Conservation (phyloP, 495 filamentous ascomycete genomes). For the Penicillium crystallinum region DNA sequence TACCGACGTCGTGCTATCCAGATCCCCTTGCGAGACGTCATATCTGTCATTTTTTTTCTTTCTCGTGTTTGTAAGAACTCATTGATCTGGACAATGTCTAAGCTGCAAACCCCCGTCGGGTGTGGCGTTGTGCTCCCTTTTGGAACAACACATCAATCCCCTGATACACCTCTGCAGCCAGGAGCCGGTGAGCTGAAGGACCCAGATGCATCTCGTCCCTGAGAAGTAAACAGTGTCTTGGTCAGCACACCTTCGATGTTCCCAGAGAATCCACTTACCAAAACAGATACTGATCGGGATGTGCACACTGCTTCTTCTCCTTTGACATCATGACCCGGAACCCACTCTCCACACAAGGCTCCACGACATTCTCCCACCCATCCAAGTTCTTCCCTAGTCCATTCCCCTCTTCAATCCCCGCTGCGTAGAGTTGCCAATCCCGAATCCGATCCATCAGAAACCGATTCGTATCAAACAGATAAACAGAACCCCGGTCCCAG, state of each 20-base stretch:
- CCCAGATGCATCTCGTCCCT: conserved; percentile 53
- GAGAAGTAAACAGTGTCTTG: conserved; percentile 1
- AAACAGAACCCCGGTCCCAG: conserved; percentile 42
- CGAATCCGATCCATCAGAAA: conserved; percentile 48
- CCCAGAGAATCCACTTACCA: conserved; percentile 39
- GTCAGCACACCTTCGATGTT: no score
- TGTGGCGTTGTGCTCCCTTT: conserved; percentile 8
- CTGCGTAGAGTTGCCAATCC: conserved; percentile 39
- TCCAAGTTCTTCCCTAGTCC: conserved; percentile 37
- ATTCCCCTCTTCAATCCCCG: conserved; percentile 38
- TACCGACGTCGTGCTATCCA: conserved; percentile 7
- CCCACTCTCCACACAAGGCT: conserved; percentile 31
- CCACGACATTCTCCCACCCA: conserved; percentile 38
- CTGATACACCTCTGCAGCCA: conserved; percentile 43
- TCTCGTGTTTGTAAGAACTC: not conserved
- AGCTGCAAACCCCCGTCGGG: conserved; percentile 23
- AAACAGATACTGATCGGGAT: conserved; percentile 48
- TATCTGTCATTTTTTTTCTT: conserved; percentile 1
- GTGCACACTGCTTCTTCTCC: conserved; percentile 31
- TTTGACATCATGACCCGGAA: conserved; percentile 35
- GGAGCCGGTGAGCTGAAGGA: conserved; percentile 43
- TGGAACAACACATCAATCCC: conserved; percentile 31
- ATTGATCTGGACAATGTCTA: conserved; percentile 23
- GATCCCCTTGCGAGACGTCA: conserved; percentile 3
- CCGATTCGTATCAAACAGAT: conserved; percentile 47